These are phyloP conservation scores for Albizia julibrissin DNA, from an alignment of 306 rosid species.

Conservation along the genomic window DNA sequence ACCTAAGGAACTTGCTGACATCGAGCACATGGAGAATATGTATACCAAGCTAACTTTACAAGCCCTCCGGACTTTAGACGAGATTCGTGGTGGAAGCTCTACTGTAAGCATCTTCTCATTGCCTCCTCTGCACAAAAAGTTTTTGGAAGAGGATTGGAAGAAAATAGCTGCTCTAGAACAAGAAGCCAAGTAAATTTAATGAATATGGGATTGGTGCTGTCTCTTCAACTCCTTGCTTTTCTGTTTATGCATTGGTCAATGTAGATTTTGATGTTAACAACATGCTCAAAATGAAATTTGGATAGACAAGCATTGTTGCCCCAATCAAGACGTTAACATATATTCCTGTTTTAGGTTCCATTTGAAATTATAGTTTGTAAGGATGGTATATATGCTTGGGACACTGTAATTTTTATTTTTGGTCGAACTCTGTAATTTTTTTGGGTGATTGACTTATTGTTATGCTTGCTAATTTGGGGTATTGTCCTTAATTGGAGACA, in stretches of 20 bases:
- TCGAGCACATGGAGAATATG: slow-evolving; percentile 68
- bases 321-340: background rate
- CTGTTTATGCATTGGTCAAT: background rate
- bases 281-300: background rate
- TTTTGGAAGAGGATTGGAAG: slow-evolving; percentile 43
- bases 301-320: background rate
- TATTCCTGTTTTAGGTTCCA: background rate
- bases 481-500: background rate
- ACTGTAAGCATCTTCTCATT: slow-evolving; percentile 69
- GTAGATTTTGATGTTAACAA: background rate
- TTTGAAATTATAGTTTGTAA: background rate
- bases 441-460: background rate
- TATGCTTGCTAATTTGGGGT: background rate
- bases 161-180: slow-evolving; percentile 33
- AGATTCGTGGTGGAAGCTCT: slow-evolving; percentile 81
- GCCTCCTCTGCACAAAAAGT: slow-evolving; percentile 61
- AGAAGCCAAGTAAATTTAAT: slow-evolving; percentile 38
- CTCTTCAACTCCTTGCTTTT: background rate
- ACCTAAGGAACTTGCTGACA: slow-evolving; percentile 71
- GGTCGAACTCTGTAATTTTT: no score
- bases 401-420: background rate
- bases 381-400: background rate
- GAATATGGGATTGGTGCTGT: slow-evolving; percentile 1
- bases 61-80: slow-evolving; percentile 64
- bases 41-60: slow-evolving; percentile 59